A percentile compares a stretch with the other conserved stretches of the same genome.
Conservation (phyloP, 768 basidiomycete species). For the Suillus occidentalis region DNA sequence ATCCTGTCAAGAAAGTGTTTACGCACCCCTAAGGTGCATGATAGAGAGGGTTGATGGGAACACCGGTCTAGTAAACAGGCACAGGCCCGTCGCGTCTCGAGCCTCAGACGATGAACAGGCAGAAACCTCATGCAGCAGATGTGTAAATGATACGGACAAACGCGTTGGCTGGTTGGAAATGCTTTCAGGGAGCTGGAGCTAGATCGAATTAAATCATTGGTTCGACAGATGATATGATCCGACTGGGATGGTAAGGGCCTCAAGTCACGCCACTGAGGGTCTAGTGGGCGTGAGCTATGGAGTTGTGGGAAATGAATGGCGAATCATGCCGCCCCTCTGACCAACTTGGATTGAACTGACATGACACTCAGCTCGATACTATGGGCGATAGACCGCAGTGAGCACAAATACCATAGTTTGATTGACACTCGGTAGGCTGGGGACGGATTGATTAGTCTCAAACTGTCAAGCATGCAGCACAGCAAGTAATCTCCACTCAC, state of each 20-base stretch:
- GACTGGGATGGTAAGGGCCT: neutral
- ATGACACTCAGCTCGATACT: neutral
- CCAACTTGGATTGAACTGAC: neutral
- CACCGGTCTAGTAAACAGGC: neutral
- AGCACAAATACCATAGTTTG: neutral
- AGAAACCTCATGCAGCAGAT: slow-evolving; percentile 3
- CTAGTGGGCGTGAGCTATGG: neutral
- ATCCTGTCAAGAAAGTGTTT: neutral
- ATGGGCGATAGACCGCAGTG: neutral
- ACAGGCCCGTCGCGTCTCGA: neutral
- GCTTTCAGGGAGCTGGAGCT: neutral
- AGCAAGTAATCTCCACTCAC: neutral
- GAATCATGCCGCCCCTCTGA: neutral
- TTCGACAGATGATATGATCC: neutral
- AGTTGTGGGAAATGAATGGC: neutral
- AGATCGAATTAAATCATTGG: neutral
- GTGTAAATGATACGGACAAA: neutral
- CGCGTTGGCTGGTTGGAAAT: neutral
- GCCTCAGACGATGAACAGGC: neutral
- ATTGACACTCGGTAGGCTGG: neutral
- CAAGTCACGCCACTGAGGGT: neutral
- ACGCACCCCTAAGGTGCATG: neutral
- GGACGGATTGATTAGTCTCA: neutral
- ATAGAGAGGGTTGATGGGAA: neutral
- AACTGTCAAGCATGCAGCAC: neutral